These are phyloP conservation scores for Suaeda aralocaspica DNA, from an alignment of 148 eudicot genomes.

Conservation along the genomic window DNA sequence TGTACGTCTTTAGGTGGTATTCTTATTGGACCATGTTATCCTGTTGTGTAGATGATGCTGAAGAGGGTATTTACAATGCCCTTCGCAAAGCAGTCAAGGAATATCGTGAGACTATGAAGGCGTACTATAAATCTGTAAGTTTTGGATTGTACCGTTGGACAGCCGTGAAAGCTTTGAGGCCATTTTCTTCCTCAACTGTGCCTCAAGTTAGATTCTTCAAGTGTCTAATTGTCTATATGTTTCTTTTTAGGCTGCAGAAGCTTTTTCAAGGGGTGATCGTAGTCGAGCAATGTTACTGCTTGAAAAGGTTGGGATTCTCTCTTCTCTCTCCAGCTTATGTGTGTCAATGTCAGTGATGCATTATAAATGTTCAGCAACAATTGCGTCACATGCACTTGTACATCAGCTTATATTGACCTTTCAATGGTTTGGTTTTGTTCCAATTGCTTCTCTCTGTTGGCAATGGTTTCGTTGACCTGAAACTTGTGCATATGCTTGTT, in stretches of 20 bases:
- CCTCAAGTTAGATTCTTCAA: constrained; percentile 9
- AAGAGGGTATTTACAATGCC: constrained; percentile 25
- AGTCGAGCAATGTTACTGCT: constrained; percentile 23
- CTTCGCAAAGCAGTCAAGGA: constrained; percentile 49
- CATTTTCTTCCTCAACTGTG: background rate
- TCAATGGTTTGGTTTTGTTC: background rate
- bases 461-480: background rate
- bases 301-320: constrained; percentile 31
- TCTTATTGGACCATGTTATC: background rate
- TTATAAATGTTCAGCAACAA: background rate
- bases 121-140: constrained; percentile 44
- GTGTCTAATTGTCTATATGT: background rate
- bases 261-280: constrained; percentile 37
- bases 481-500: background rate
- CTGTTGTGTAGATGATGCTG: constrained; percentile 20
- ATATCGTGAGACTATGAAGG: constrained; percentile 38
- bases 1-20: too few relatives aligned
- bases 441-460: background rate
- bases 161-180: constrained; percentile 1
- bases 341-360: background rate
- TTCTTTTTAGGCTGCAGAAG: constrained; percentile 38
- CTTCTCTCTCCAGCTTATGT: too few relatives aligned
- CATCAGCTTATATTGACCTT: background rate
- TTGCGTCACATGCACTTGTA: background rate
- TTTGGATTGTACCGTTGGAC: background rate